phyloP scores from a whole-genome alignment of 1,284 basidiomycete species.

The Marasmius tenuissimus region DNA sequence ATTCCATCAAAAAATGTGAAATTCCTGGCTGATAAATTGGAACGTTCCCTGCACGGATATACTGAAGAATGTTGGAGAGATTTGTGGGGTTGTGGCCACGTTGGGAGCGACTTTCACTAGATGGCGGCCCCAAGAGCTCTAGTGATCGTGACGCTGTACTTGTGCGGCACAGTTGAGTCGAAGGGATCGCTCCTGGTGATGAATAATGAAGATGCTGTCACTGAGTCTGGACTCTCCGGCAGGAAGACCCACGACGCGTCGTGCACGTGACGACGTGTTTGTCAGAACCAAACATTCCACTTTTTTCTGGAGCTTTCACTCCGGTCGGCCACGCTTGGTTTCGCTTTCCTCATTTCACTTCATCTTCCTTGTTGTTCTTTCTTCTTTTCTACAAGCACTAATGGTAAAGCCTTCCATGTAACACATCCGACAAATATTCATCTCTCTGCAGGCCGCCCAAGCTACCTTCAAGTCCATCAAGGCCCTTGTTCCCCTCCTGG shows the following conservation, averaged over 20 bases:
- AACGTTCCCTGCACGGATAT: too few species aligned
- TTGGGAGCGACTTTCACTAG: too few species aligned
- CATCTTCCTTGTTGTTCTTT: background rate
- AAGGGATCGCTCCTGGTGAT: too few species aligned
- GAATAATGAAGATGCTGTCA: too few species aligned
- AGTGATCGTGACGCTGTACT: too few species aligned
- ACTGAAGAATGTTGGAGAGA: too few species aligned
- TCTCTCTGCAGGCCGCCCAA: slow-evolving; percentile 58
- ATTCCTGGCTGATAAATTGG: too few species aligned
- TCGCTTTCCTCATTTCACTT: background rate
- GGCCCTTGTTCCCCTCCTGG: slow-evolving; percentile 88
- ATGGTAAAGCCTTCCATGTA: background rate
- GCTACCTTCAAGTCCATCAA: slow-evolving; percentile 95
- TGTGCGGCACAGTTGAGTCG: too few species aligned
- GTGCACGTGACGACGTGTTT: background rate
- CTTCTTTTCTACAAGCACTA: background rate
- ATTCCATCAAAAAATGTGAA: too few species aligned
- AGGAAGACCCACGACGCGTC: background rate
- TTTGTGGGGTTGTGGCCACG: too few species aligned
- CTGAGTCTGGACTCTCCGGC: background rate
- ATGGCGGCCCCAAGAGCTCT: too few species aligned
- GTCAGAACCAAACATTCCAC: background rate
- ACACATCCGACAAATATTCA: background rate
- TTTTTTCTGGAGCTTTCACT: slow-evolving; percentile 1
- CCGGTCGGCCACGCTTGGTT: background rate